A percentile compares a stretch with the other conserved stretches of the same genome.
phyloP scores from a whole-genome alignment of 306 rosid genomes.

The Sicyos edulis region DNA sequence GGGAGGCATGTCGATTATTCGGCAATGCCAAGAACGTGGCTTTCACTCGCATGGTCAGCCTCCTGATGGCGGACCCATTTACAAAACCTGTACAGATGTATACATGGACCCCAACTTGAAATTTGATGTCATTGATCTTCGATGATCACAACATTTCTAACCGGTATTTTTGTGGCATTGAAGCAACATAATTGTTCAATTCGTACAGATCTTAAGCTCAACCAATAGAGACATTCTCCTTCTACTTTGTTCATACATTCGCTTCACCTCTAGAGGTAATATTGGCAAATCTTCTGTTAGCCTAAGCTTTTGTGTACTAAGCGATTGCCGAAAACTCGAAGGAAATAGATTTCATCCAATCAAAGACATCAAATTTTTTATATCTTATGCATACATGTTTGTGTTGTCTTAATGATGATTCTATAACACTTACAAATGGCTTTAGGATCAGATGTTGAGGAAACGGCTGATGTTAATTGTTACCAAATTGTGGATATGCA shows the following conservation, averaged over 20 bases:
- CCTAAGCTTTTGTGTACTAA: conserved; percentile 6
- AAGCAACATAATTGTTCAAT: conserved; percentile 11
- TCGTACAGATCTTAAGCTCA: conserved; percentile 7
- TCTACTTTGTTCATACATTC: neutral
- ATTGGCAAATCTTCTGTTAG: neutral
- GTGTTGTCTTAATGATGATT: neutral
- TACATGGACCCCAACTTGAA: conserved; percentile 76
- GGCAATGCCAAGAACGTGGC: conserved; percentile 86
- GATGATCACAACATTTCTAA: conserved; percentile 28
- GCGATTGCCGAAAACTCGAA: neutral
- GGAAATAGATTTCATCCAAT: neutral
- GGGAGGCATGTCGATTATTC: conserved; percentile 85
- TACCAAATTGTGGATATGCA: neutral
- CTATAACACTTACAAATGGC: conserved; percentile 3
- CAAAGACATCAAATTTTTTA: neutral
- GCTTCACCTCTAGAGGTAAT: neutral
- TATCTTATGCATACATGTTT: neutral
- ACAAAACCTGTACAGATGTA: conserved; percentile 80
- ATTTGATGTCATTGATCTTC: conserved; percentile 87
- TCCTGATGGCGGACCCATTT: conserved; percentile 89
- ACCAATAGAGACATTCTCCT: conserved; percentile 9
- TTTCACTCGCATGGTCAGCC: conserved; percentile 80
- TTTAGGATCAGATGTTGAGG: neutral
- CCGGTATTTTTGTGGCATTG: conserved; percentile 12
- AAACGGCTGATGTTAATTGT: neutral